Evolutionary conservation across 2,329 filamentous ascomycete genomes (phyloP).

Genomic region (Ilyonectria robusta): DNA sequence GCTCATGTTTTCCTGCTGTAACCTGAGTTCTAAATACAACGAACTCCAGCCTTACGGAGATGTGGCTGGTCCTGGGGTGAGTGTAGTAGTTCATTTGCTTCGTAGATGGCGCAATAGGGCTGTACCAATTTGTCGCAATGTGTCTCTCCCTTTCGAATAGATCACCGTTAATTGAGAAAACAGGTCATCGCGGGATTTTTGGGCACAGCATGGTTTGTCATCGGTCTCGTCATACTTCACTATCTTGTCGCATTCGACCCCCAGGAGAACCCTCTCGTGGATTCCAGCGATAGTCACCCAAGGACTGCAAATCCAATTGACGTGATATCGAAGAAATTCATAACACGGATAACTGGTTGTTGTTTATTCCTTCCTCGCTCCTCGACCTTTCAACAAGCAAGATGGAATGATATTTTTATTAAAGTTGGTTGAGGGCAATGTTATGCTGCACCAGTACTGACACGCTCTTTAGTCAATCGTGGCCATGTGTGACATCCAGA

Average conservation of each 20-base stretch:
- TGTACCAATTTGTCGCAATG: neutral
- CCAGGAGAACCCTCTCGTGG: neutral
- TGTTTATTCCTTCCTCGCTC: neutral
- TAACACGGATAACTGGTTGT: neutral
- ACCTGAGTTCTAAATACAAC: too few species aligned
- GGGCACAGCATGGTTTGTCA: conserved; percentile 17
- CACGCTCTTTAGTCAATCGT: conserved; percentile 12
- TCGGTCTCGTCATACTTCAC: conserved; percentile 3
- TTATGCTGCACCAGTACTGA: neutral
- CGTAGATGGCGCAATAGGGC: neutral
- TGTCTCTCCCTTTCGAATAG: neutral
- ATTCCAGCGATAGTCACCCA: neutral
- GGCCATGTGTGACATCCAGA: conserved; percentile 20
- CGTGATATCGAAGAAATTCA: neutral
- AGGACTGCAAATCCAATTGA: conserved; percentile 23
- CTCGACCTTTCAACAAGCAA: neutral
- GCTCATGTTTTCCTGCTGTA: too few species aligned
- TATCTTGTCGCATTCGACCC: conserved; percentile 24
- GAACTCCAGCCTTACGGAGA: too few species aligned
- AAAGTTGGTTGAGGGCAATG: neutral
- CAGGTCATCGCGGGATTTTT: conserved; percentile 23
- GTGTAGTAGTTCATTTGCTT: neutral
- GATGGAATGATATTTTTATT: neutral
- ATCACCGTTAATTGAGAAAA: neutral
- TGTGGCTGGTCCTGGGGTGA: conserved; percentile 15